Conservation (phyloP, 2,329 filamentous ascomycete species). For the Cyphellophora attinorum region DNA sequence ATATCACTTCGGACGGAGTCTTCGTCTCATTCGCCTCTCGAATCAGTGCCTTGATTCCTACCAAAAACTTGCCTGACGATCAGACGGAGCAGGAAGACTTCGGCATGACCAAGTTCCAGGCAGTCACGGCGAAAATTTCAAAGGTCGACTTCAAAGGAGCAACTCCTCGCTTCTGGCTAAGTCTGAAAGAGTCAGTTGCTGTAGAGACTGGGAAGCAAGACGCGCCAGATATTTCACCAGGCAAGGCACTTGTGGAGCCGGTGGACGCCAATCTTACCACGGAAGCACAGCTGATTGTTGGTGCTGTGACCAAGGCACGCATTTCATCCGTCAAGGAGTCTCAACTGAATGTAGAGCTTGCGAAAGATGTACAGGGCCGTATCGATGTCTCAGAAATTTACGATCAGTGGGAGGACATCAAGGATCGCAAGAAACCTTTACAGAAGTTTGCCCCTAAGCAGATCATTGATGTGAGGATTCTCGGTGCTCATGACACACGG, state of each 20-base stretch:
- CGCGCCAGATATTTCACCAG: slow-evolving; percentile 18
- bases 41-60: slow-evolving; percentile 70
- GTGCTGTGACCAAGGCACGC: slow-evolving; percentile 64
- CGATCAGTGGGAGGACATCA: slow-evolving; percentile 77
- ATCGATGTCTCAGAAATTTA: slow-evolving; percentile 88
- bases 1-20: slow-evolving; percentile 68
- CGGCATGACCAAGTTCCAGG: slow-evolving; percentile 67
- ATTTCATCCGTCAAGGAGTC: slow-evolving; percentile 82
- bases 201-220: slow-evolving; percentile 18
- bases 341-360: slow-evolving; percentile 81
- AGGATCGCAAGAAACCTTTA: slow-evolving; percentile 72
- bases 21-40: slow-evolving; percentile 83
- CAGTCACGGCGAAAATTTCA: slow-evolving; percentile 61
- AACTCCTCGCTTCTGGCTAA: slow-evolving; percentile 59
- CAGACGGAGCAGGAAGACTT: slow-evolving; percentile 61
- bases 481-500: slow-evolving; percentile 81
- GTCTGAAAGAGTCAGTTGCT: slow-evolving; percentile 46
- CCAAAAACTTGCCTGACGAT: slow-evolving; percentile 65
- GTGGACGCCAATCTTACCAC: slow-evolving; percentile 56
- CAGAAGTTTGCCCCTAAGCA: slow-evolving; percentile 62
- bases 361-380: slow-evolving; percentile 82
- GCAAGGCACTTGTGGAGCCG: slow-evolving; percentile 44
- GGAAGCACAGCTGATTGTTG: slow-evolving; percentile 64
- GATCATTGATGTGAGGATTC: slow-evolving; percentile 61
- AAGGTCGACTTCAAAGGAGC: slow-evolving; percentile 55